These are phyloP conservation scores for Linaria vulgaris DNA, from an alignment of 257 asterid genomes.

Conservation along the genomic window DNA sequence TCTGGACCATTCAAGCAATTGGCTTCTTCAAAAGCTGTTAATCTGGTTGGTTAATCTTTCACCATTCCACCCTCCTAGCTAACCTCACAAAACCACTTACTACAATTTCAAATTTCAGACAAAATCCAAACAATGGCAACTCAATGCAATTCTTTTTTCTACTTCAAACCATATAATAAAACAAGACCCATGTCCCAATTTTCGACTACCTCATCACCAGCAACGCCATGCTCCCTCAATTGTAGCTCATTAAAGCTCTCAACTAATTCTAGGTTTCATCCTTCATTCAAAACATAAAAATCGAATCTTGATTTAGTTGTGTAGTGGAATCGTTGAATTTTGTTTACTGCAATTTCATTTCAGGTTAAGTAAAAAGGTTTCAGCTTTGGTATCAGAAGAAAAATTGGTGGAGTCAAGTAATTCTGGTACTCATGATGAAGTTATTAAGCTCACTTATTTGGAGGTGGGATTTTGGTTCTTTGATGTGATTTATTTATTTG, in stretches of 20 bases:
- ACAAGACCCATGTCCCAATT: conserved; percentile 35
- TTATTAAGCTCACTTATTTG: conserved; percentile 79
- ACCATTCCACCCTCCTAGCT: too few species aligned
- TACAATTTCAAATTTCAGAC: too few species aligned
- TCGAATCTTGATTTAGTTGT: not conserved
- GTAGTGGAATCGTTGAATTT: conserved; percentile 3
- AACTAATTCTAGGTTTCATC: conserved; percentile 41
- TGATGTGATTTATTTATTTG: conserved; percentile 13
- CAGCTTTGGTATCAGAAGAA: conserved; percentile 63
- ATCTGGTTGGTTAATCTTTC: too few species aligned
- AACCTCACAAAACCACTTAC: too few species aligned
- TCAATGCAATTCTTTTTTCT: conserved; percentile 41
- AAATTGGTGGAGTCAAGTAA: conserved; percentile 42
- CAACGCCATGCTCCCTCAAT: conserved; percentile 27
- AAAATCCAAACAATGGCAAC: conserved; percentile 43
- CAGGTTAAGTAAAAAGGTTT: conserved; percentile 45
- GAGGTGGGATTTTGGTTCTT: conserved; percentile 61
- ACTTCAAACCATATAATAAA: conserved; percentile 37
- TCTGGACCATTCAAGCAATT: too few species aligned
- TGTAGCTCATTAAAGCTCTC: conserved; percentile 44
- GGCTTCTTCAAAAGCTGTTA: too few species aligned
- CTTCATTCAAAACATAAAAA: not conserved
- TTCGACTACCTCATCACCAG: conserved; percentile 27
- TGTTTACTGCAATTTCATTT: conserved; percentile 16
- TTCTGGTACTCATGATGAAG: conserved; percentile 40